These are phyloP conservation scores for Penicillium malachiteum DNA, from an alignment of 495 filamentous ascomycete species.

Conservation along the genomic window DNA sequence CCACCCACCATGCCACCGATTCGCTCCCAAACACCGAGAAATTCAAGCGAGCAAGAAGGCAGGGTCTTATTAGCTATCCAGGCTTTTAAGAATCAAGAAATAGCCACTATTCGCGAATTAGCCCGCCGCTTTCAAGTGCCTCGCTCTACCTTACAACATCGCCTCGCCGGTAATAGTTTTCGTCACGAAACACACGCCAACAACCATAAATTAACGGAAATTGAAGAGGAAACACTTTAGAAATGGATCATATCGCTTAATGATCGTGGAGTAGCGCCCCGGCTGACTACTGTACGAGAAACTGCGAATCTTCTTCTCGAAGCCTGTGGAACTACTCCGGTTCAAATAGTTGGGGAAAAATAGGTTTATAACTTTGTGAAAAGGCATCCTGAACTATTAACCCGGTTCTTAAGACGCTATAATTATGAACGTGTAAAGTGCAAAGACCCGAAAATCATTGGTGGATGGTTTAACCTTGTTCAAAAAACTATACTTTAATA, in stretches of 20 bases:
- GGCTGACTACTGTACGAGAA: conserved; percentile 1
- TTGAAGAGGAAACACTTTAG: background rate
- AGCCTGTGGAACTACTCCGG: background rate
- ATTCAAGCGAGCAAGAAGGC: conserved; percentile 11
- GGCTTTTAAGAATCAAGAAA: conserved; percentile 18
- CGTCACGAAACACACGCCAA: conserved; percentile 10
- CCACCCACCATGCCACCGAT: conserved; percentile 12
- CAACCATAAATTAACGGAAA: conserved; percentile 4
- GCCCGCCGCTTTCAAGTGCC: conserved; percentile 25
- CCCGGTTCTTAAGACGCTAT: background rate
- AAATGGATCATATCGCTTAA: conserved; percentile 1
- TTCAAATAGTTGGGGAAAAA: background rate
- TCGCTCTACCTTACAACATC: conserved; percentile 16
- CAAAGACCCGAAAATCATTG: conserved; percentile 2
- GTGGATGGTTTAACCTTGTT: conserved; percentile 1
- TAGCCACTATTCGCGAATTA: conserved; percentile 10
- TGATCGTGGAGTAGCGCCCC: background rate
- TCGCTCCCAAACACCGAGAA: conserved; percentile 1
- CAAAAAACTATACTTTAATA: conserved; percentile 5
- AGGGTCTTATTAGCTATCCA: conserved; percentile 13
- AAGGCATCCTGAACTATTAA: background rate
- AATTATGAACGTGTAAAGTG: background rate
- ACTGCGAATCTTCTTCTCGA: background rate
- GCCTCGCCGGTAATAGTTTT: conserved; percentile 14
- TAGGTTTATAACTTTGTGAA: conserved; percentile 2